phyloP scores from a whole-genome alignment of 1,139 yeast genomes.

The Magnusiomyces fungicola region DNA sequence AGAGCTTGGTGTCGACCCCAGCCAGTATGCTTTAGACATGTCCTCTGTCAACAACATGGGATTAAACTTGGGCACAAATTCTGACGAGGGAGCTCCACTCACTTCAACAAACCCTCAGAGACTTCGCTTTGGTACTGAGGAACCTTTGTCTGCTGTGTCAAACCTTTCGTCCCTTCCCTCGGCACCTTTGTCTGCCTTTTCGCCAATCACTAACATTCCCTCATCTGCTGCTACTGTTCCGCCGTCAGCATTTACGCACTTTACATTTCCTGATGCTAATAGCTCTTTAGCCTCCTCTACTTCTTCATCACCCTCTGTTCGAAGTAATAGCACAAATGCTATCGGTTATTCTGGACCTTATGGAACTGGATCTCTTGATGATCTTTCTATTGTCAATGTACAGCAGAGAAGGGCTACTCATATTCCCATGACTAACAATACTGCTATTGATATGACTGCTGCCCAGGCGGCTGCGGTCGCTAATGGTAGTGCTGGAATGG shows the following conservation, averaged over 20 bases:
- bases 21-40: neutral
- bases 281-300: neutral
- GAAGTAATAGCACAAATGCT: neutral
- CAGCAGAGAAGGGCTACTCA: neutral
- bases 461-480: neutral
- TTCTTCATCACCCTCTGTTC: neutral
- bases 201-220: constrained; percentile 1
- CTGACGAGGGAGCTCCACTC: neutral
- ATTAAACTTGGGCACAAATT: neutral
- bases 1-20: constrained; percentile 6
- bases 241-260: neutral
- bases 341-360: neutral
- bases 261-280: neutral
- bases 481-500: neutral
- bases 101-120: neutral
- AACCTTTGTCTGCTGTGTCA: neutral
- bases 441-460: neutral
- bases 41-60: neutral
- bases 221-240: neutral
- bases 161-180: neutral
- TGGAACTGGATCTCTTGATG: neutral
- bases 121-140: neutral
- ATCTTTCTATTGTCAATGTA: neutral
- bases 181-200: neutral
- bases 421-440: neutral